phyloP scores from a whole-genome alignment of 345 rosid genomes.

The Ailanthus altissimus region DNA sequence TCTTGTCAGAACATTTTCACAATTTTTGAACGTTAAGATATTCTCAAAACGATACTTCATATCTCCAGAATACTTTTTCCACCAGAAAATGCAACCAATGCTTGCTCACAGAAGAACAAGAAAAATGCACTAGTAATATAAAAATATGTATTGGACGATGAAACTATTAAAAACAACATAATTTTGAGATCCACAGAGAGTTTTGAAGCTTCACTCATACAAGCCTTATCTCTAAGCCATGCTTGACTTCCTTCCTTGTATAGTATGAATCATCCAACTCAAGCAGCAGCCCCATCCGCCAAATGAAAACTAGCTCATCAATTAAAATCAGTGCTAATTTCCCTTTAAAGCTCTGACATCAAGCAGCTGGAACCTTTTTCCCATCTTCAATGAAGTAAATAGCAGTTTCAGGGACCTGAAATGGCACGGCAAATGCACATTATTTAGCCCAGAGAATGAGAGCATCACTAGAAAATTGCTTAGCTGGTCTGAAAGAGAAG shows the following conservation, averaged over 20 bases:
- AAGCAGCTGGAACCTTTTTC: slow-evolving; percentile 79
- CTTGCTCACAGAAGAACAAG: not conserved
- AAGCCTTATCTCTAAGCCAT: not conserved
- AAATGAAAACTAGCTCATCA: not conserved
- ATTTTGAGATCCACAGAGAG: not conserved
- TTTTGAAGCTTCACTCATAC: slow-evolving; percentile 4
- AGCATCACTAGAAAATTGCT: not conserved
- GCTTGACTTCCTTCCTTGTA: not conserved
- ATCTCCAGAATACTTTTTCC: not conserved
- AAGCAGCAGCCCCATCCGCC: not conserved
- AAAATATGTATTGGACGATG: not conserved
- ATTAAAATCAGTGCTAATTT: not conserved
- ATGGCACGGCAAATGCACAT: slow-evolving; percentile 1
- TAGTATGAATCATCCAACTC: not conserved
- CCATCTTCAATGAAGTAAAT: slow-evolving; percentile 93
- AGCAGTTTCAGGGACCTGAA: slow-evolving; percentile 80
- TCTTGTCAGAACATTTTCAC: not conserved
- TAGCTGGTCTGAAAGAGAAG: not conserved
- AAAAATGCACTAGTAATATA: not conserved
- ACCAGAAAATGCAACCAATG: not conserved
- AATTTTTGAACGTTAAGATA: not conserved
- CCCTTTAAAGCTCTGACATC: slow-evolving; percentile 20
- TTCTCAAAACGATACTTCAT: not conserved
- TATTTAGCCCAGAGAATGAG: not conserved
- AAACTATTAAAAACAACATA: not conserved